phyloP scores from a whole-genome alignment of 108 stramenopile genomes.

The Skeletonema costatum region DNA sequence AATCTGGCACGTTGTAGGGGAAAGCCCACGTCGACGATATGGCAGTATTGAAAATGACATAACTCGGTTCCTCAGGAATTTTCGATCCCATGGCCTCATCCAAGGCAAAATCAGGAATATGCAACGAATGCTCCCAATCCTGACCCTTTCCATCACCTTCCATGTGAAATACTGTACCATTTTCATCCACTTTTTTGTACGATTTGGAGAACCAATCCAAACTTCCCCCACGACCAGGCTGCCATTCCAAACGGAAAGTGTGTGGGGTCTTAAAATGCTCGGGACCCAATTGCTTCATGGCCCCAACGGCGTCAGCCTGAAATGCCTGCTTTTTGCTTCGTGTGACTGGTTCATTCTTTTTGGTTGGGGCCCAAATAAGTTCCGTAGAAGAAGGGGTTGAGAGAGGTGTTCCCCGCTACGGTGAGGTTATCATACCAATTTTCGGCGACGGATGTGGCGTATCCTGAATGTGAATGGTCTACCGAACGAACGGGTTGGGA shows the following conservation, averaged over 20 bases:
- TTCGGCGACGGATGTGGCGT: slow-evolving; percentile 63
- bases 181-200: slow-evolving; percentile 54
- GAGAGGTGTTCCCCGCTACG: slow-evolving; percentile 78
- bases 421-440: slow-evolving; percentile 89
- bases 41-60: slow-evolving; percentile 93
- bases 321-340: slow-evolving; percentile 86
- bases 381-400: slow-evolving; percentile 97
- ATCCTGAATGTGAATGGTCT: slow-evolving; percentile 50
- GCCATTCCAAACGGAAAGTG: slow-evolving; percentile 95
- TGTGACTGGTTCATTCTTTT: slow-evolving; percentile 82
- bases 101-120: slow-evolving; percentile 69
- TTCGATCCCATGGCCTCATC: slow-evolving; percentile 79
- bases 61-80: slow-evolving; percentile 93
- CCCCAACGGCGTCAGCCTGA: slow-evolving; percentile 95
- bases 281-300: slow-evolving; percentile 72
- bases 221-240: slow-evolving; percentile 86
- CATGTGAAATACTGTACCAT: slow-evolving; percentile 53
- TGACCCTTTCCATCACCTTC: slow-evolving; percentile 76
- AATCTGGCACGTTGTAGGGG: slow-evolving; percentile 78
- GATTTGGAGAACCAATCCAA: slow-evolving; percentile 90
- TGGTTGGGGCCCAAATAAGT: slow-evolving; percentile 85
- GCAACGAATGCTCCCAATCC: slow-evolving; percentile 82
- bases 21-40: slow-evolving; percentile 96
- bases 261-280: slow-evolving; percentile 88
- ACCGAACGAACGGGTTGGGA: slow-evolving; percentile 63